Evolutionary conservation across 495 filamentous ascomycete genomes (phyloP).

Genomic region (Ramalina peruviana): DNA sequence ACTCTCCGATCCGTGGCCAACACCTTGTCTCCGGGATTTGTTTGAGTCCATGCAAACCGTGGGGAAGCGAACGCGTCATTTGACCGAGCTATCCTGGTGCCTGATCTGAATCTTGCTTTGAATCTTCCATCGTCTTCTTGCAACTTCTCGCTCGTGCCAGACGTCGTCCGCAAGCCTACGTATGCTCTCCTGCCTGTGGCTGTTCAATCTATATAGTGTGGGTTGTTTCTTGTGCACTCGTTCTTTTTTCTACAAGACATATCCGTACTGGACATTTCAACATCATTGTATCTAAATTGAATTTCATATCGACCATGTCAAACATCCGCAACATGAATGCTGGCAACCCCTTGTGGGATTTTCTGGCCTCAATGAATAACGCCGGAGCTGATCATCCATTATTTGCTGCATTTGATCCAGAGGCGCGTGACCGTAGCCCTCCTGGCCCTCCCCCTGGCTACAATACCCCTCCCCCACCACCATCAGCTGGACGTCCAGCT

Average conservation of each 20-base stretch:
- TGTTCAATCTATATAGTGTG: constrained; percentile 14
- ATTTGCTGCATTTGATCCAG: constrained; percentile 21
- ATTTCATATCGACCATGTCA: not conserved
- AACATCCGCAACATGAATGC: constrained; percentile 25
- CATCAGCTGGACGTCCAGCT: not conserved
- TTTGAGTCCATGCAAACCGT: no score
- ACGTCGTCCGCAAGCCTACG: constrained; percentile 7
- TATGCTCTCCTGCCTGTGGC: constrained; percentile 14
- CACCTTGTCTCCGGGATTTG: no score
- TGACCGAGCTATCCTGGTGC: not conserved
- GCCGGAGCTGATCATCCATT: constrained; percentile 22
- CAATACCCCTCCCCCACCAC: not conserved
- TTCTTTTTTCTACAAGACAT: not conserved
- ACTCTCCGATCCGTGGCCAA: no score
- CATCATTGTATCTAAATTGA: not conserved
- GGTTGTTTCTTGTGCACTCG: constrained; percentile 4
- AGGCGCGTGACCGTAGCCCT: constrained; percentile 10
- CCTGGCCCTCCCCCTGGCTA: not conserved
- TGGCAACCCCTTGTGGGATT: constrained; percentile 25
- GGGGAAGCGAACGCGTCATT: not conserved
- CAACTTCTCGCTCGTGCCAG: not conserved
- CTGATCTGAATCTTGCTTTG: not conserved
- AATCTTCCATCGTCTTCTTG: constrained; percentile 7
- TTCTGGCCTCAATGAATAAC: constrained; percentile 20
- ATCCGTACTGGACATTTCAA: not conserved